phyloP scores from a whole-genome alignment of 2,329 filamentous ascomycete species.

The Colletotrichum chrysophilum region DNA sequence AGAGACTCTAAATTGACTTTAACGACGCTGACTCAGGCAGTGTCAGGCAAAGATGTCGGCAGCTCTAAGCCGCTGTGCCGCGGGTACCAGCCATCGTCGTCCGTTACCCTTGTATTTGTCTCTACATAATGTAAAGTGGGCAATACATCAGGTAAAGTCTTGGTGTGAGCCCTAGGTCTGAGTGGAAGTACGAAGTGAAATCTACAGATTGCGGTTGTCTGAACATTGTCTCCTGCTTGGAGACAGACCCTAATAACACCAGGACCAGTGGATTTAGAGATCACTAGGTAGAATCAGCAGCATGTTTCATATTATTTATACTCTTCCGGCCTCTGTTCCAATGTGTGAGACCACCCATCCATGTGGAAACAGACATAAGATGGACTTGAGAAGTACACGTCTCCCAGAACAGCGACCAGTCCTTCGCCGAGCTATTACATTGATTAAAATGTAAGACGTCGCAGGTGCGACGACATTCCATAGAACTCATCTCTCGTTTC shows the following conservation, averaged over 20 bases:
- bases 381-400: background rate
- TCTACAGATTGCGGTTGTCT: background rate
- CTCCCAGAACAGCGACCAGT: background rate
- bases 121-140: background rate
- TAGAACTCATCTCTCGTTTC: background rate
- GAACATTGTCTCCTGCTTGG: background rate
- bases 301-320: background rate
- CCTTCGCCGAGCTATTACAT: background rate
- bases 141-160: background rate
- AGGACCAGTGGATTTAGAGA: background rate
- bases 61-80: background rate
- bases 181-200: background rate
- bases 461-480: background rate
- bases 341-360: background rate
- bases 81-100: background rate
- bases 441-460: accelerated
- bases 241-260: background rate
- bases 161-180: background rate
- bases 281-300: background rate
- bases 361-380: background rate
- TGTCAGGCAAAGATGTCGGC: background rate
- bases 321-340: background rate
- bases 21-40: background rate
- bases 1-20: background rate
- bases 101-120: background rate